phyloP scores from a whole-genome alignment of 192 early-diverging fungal species.

The Coemansia sp. region DNA sequence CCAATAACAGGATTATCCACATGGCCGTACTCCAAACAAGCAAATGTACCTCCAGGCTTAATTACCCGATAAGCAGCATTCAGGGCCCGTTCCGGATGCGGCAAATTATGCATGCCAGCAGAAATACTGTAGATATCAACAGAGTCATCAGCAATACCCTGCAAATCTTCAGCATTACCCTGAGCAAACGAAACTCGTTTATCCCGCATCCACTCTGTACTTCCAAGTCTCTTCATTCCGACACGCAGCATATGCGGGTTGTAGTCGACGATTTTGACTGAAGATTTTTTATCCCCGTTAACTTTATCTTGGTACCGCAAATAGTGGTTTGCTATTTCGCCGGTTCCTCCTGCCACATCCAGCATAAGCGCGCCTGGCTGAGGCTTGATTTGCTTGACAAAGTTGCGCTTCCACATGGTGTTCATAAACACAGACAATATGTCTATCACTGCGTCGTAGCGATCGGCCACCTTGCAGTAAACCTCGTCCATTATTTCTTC shows the following conservation, averaged over 20 bases:
- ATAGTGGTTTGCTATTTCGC: constrained; percentile 92
- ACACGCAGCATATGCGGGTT: constrained; percentile 92
- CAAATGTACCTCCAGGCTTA: constrained; percentile 90
- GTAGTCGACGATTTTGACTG: constrained; percentile 90
- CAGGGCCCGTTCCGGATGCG: constrained; percentile 82
- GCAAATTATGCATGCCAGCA: constrained; percentile 96
- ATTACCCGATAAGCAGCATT: constrained; percentile 88
- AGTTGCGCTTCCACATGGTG: constrained; percentile 88
- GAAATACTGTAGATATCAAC: constrained; percentile 95
- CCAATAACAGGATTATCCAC: constrained; percentile 81
- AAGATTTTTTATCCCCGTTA: constrained; percentile 59
- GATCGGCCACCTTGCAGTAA: constrained; percentile 84
- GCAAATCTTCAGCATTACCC: constrained; percentile 85
- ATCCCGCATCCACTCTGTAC: constrained; percentile 38
- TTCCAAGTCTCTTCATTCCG: constrained; percentile 69
- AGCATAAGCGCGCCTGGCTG: constrained; percentile 76
- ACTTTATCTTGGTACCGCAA: constrained; percentile 73
- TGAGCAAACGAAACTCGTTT: constrained; percentile 70
- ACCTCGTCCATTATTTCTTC: constrained; percentile 81
- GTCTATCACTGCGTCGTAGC: constrained; percentile 93
- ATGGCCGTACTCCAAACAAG: constrained; percentile 86
- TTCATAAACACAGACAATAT: constrained; percentile 86
- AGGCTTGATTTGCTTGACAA: constrained; percentile 78
- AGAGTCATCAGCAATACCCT: constrained; percentile 69
- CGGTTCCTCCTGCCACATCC: constrained; percentile 96